phyloP scores from a whole-genome alignment of 2,329 filamentous ascomycete species.

The Stagonosporopsis tanaceti region DNA sequence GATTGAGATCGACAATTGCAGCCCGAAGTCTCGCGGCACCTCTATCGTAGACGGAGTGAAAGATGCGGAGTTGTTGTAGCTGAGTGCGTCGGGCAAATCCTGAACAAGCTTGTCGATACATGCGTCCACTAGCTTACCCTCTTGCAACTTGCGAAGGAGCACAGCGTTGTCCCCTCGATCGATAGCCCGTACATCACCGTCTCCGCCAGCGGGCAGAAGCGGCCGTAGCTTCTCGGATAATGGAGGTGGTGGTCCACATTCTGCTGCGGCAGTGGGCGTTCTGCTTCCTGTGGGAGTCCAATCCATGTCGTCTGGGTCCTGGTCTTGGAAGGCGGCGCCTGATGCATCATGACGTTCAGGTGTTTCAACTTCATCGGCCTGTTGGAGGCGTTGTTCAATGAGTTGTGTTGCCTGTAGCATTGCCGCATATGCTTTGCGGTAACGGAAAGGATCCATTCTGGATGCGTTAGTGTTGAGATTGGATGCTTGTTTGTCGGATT shows the following conservation, averaged over 20 bases:
- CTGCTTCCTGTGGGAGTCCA: constrained; percentile 46
- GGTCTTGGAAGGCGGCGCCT: constrained; percentile 29
- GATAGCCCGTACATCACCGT: constrained; percentile 33
- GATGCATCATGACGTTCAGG: constrained; percentile 17
- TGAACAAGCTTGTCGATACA: constrained; percentile 49
- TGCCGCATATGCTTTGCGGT: constrained; percentile 49
- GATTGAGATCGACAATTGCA: constrained; percentile 50
- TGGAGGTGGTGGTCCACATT: constrained; percentile 41
- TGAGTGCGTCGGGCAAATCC: constrained; percentile 46
- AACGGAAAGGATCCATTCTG: constrained; percentile 49
- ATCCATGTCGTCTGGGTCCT: constrained; percentile 50
- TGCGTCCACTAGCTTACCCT: constrained; percentile 48
- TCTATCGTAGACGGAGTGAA: constrained; percentile 51
- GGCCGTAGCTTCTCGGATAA: constrained; percentile 43
- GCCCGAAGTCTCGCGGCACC: constrained; percentile 48
- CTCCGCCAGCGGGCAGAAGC: constrained; percentile 37
- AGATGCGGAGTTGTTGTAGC: constrained; percentile 42
- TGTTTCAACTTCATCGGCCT: constrained; percentile 24
- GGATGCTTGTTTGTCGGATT: neutral
- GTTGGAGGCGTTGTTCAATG: constrained; percentile 41
- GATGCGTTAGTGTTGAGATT: constrained; percentile 24
- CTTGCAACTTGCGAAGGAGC: constrained; percentile 46
- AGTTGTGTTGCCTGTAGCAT: constrained; percentile 48
- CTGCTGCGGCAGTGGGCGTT: constrained; percentile 38
- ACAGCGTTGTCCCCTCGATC: constrained; percentile 38